Conservation (phyloP, 2,329 filamentous ascomycete species). For the Arthrobotrys iridis region DNA sequence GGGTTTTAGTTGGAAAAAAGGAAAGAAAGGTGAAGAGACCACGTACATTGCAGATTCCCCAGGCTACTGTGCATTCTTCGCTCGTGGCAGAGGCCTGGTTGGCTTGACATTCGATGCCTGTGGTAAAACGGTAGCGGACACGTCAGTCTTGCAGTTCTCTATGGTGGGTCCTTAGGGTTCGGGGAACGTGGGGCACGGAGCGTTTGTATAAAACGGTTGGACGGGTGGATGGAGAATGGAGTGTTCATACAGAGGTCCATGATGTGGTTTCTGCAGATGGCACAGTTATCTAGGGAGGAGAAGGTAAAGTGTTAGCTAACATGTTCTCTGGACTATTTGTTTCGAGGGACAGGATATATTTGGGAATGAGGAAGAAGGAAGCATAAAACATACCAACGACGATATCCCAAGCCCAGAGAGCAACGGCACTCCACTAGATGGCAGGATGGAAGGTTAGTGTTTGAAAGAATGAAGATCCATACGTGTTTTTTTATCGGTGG, state of each 20-base stretch:
- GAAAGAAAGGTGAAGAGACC: not conserved
- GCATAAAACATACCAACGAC: constrained; percentile 70
- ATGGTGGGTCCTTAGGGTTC: constrained; percentile 19
- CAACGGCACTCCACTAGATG: constrained; percentile 93
- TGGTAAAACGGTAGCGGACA: constrained; percentile 1
- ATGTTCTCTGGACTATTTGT: not conserved
- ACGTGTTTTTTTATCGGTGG: not conserved
- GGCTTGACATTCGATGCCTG: constrained; percentile 96
- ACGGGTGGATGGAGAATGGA: not conserved
- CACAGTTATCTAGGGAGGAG: constrained; percentile 79
- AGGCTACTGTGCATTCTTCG: constrained; percentile 97
- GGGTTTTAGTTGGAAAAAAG: not conserved
- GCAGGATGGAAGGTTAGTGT: constrained; percentile 49
- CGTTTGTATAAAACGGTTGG: constrained; percentile 32
- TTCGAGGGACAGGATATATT: not conserved
- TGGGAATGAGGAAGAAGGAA: not conserved
- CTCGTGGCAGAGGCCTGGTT: constrained; percentile 97
- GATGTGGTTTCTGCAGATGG: constrained; percentile 98
- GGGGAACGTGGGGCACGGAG: constrained; percentile 43
- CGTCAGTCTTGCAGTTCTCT: constrained; percentile 55
- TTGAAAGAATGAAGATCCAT: not conserved
- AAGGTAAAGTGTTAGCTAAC: constrained; percentile 10
- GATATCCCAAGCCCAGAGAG: constrained; percentile 99
- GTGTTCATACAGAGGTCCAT: constrained; percentile 95
- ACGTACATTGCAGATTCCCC: constrained; percentile 98